Evolutionary conservation across 148 eudicot species (phyloP), one percentile per base, ranked within the genome.

Genomic region (Euryodendron excelsum): DNA sequence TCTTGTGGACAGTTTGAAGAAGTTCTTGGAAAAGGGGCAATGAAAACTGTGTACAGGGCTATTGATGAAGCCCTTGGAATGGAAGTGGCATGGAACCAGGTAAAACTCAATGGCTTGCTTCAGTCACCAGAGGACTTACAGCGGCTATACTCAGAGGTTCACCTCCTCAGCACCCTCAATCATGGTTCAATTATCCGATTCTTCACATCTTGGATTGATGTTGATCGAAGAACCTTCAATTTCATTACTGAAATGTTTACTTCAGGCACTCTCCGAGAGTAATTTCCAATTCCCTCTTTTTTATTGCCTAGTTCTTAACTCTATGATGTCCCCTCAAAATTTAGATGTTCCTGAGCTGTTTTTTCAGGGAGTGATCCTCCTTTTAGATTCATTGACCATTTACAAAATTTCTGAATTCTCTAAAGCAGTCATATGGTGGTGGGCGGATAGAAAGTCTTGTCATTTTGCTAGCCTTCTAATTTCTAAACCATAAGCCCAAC

Each of bases 11-110:
- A 94, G 98, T 91, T 87, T 41, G 83, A 79, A 74, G 97, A 94
- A 45, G 62, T 88, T 60, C 91, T 94, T 75, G 98, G 98, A 15
- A 92, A 90, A 86, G 98, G 98, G 79, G 92, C 98, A 52, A 86
- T 78, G 87, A 94, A 94, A 83, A 94, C 81, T 6, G 98, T 94
- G 31, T 92, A 92, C 74, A 86, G 85, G 77, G 98, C 98, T 13
- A 81, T 86, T 47, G 89, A 86, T 77, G 89, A 86, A 70, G 71
- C 67, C 36, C 82, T 86, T 23, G 89, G 87, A 37, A 84, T 86
- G 83, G 89, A 86, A 78, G 89, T 86, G 69, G 89, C 89, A 30
- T 86, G 89, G 89, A 84, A 76, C 75, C 87, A 84, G 81, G 78
- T 86, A 11, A 79, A 80, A 61, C 85, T 86, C 44, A 60, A 76